Conservation (phyloP, 179 eudicot species). For the Carnegiea gigantea region DNA sequence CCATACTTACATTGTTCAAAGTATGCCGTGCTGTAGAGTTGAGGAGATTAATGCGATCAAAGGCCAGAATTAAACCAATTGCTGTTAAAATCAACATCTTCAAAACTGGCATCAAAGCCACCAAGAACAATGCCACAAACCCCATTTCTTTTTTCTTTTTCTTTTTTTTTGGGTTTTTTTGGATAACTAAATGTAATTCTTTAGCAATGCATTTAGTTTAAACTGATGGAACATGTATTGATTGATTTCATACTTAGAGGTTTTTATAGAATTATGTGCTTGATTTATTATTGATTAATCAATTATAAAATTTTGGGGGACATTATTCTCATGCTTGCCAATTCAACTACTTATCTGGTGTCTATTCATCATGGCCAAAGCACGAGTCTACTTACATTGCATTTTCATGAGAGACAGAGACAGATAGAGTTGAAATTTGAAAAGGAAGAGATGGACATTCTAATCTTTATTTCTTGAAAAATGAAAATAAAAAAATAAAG, state of each 20-base stretch:
- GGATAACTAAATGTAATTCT: not conserved
- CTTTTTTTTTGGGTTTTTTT: not conserved
- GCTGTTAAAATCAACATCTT: conserved; percentile 37
- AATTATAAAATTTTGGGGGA: conserved; percentile 1
- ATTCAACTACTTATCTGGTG: conserved; percentile 34
- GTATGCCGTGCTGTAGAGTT: conserved; percentile 24
- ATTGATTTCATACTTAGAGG: not conserved
- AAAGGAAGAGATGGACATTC: not conserved
- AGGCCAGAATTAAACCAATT: conserved; percentile 35
- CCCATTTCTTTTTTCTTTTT: conserved; percentile 11
- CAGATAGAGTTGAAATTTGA: not conserved
- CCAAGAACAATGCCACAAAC: conserved; percentile 27
- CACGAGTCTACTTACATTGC: not conserved
- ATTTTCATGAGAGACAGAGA: not conserved
- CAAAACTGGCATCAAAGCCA: conserved; percentile 44
- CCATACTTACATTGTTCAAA: conserved; percentile 40
- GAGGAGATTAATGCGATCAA: conserved; percentile 29
- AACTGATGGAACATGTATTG: not conserved
- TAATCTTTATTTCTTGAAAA: not conserved
- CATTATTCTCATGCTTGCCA: conserved; percentile 20
- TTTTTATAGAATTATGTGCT: conserved; percentile 9
- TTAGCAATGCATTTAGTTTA: not conserved
- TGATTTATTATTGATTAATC: not conserved
- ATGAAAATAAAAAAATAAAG: not conserved
- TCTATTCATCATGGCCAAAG: conserved; percentile 30